A percentile compares a stretch with the other conserved stretches of the same genome.
phyloP scores from a whole-genome alignment of 208 protist genomes.

The Cochliopodium minus region DNA sequence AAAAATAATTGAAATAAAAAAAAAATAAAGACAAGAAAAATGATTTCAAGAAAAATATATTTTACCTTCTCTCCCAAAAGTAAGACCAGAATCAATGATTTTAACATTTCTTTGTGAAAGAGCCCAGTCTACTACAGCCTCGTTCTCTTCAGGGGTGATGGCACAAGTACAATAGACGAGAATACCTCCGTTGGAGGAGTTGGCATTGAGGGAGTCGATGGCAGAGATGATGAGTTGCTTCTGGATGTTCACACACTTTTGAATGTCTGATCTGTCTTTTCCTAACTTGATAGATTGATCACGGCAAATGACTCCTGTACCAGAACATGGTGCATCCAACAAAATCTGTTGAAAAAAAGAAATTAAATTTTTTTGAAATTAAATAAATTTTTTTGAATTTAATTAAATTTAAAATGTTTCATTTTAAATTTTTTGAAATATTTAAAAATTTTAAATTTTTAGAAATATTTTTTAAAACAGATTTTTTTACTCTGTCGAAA shows the following conservation, averaged over 20 bases:
- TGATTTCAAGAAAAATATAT: constrained; percentile 14
- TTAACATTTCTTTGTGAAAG: constrained; percentile 68
- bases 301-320: constrained; percentile 91
- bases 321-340: constrained; percentile 95
- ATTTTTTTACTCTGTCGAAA: constrained; percentile 49
- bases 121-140: constrained; percentile 90
- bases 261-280: constrained; percentile 73
- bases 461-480: constrained; percentile 4
- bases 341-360: no score
- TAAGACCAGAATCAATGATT: constrained; percentile 74
- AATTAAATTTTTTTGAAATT: constrained; percentile 39
- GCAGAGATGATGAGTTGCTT: constrained; percentile 84
- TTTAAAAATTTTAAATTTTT: background rate
- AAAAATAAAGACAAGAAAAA: background rate
- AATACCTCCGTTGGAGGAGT: constrained; percentile 62
- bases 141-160: constrained; percentile 90
- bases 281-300: constrained; percentile 84
- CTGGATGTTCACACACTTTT: constrained; percentile 66
- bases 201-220: constrained; percentile 77
- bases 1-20: no score
- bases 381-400: constrained; percentile 11
- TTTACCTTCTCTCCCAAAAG: constrained; percentile 73
- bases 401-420: background rate
- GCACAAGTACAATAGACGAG: constrained; percentile 96
- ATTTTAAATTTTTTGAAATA: constrained; percentile 2